phyloP scores from a whole-genome alignment of 192 early-diverging fungal genomes.

The Paraglomus brasilianum region DNA sequence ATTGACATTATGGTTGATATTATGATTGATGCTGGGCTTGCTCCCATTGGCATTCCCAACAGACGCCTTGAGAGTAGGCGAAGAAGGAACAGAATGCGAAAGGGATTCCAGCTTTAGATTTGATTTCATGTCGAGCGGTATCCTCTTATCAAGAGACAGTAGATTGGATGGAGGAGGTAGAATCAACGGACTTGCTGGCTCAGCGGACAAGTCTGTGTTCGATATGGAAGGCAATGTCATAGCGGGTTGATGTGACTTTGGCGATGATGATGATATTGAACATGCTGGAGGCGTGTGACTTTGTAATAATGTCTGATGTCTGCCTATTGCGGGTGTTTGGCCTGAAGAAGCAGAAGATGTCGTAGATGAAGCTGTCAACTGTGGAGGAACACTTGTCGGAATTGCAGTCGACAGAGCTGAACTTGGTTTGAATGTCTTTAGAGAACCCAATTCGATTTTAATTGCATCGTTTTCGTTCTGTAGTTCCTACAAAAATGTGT shows the following conservation, averaged over 20 bases:
- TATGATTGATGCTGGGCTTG: too few relatives aligned
- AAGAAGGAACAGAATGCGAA: neutral
- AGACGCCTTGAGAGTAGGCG: neutral
- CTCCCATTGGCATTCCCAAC: too few relatives aligned
- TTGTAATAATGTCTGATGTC: too few relatives aligned
- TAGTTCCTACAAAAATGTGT: neutral
- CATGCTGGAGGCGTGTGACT: neutral
- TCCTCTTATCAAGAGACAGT: neutral
- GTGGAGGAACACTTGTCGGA: too few relatives aligned
- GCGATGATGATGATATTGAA: neutral
- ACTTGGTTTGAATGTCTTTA: too few relatives aligned
- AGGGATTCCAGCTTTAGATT: neutral
- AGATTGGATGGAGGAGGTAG: conserved; percentile 2
- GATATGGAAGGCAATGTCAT: neutral
- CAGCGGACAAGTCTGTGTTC: neutral
- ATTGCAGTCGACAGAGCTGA: too few relatives aligned
- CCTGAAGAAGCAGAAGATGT: neutral
- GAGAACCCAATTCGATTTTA: neutral
- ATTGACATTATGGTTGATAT: too few relatives aligned
- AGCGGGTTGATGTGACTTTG: neutral
- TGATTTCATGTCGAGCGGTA: neutral
- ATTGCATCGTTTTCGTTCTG: conserved; percentile 7
- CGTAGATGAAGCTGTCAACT: neutral
- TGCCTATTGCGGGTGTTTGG: too few relatives aligned
- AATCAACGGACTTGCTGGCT: neutral